A percentile compares a stretch with the other conserved stretches of the same genome.
Conservation (phyloP, 306 rosid genomes). For the Fagus sylvatica region DNA sequence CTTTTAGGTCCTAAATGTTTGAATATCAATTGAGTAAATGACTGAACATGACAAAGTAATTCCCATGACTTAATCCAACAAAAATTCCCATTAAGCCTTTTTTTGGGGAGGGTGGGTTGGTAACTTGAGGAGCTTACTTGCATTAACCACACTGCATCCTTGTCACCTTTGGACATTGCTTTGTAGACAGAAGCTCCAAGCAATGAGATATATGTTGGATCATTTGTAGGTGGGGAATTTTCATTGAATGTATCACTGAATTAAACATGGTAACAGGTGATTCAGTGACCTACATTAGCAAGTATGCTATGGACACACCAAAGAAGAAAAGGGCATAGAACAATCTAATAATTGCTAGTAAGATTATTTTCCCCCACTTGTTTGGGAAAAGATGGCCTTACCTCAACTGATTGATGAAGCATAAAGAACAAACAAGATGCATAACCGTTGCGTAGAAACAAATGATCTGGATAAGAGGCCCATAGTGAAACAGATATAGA, state of each 20-base stretch:
- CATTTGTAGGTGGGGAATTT: constrained; percentile 82
- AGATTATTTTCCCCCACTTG: not conserved
- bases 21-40: not conserved
- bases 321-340: not conserved
- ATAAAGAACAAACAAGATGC: not conserved
- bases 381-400: not conserved
- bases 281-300: constrained; percentile 24
- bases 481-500: not conserved
- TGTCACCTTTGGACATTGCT: constrained; percentile 83
- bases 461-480: not conserved
- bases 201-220: constrained; percentile 67
- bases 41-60: not conserved
- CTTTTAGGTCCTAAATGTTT: not conserved
- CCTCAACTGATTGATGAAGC: not conserved
- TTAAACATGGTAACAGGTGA: constrained; percentile 16
- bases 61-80: not conserved
- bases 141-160: constrained; percentile 98
- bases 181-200: constrained; percentile 92
- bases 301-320: constrained; percentile 5
- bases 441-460: not conserved
- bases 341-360: not conserved
- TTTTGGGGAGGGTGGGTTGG: not conserved
- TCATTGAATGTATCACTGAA: constrained; percentile 97
- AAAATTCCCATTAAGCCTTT: too few species aligned
- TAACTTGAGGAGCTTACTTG: constrained; percentile 66